A percentile compares a stretch with the other conserved stretches of the same genome.
Conservation (phyloP, 768 basidiomycete species). For the Boletus sp. region DNA sequence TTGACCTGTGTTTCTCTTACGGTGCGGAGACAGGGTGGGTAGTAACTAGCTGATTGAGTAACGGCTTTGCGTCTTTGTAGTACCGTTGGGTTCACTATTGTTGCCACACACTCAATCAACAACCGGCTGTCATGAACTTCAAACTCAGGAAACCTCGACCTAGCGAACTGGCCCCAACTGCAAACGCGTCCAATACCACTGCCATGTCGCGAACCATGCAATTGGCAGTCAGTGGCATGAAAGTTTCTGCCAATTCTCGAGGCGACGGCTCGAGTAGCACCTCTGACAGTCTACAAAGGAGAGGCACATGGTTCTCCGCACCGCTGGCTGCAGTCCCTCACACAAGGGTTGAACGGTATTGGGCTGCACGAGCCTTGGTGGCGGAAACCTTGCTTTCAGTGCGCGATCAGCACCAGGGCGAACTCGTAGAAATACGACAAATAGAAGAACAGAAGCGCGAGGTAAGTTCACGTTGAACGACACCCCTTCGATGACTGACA, state of each 20-base stretch:
- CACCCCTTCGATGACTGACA: neutral
- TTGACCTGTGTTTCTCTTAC: no score
- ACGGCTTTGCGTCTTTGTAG: neutral
- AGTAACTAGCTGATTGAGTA: no score
- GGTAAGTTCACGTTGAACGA: conserved; percentile 33
- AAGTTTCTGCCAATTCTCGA: neutral
- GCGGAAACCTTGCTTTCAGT: conserved; percentile 62
- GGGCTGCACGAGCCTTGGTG: conserved; percentile 63
- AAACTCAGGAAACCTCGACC: conserved; percentile 23
- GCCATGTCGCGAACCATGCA: conserved; percentile 33
- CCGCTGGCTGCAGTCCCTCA: conserved; percentile 24
- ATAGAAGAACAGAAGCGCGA: conserved; percentile 46
- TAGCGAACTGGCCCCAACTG: neutral
- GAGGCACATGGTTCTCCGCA: conserved; percentile 17
- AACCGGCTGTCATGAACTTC: conserved; percentile 17
- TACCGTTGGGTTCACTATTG: neutral
- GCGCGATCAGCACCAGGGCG: conserved; percentile 46
- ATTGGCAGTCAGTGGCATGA: conserved; percentile 19
- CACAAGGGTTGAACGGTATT: conserved; percentile 52
- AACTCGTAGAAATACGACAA: conserved; percentile 43
- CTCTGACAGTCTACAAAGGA: conserved; percentile 7
- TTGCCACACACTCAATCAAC: neutral
- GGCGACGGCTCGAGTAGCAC: neutral
- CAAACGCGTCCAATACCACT: neutral
- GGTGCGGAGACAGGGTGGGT: conserved; percentile 7